Evolutionary conservation across 441 rosid species (phyloP).

Genomic region (Mallotus repandus): DNA sequence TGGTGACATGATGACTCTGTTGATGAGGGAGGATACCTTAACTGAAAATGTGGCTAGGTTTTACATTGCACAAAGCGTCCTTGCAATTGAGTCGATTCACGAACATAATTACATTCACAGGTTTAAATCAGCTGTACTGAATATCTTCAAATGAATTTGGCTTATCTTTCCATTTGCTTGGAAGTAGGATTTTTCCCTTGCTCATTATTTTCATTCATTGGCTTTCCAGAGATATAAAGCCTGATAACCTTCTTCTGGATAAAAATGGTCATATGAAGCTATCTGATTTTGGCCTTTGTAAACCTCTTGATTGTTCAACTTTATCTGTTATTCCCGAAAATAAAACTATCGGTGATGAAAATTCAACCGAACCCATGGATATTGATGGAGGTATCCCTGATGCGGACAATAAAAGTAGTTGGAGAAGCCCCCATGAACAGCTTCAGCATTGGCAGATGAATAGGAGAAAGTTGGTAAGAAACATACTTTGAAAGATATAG

Average conservation of each 20-base stretch:
- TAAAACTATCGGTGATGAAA: constrained; percentile 61
- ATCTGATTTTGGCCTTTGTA: constrained; percentile 97
- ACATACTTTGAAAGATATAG: constrained; percentile 13
- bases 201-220: constrained; percentile 32
- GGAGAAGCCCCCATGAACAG: constrained; percentile 90
- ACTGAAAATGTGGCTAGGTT: constrained; percentile 85
- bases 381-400: constrained; percentile 74
- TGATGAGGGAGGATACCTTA: constrained; percentile 92
- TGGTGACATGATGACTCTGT: constrained; percentile 96
- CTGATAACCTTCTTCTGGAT: constrained; percentile 93
- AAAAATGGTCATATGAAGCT: constrained; percentile 97
- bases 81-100: constrained; percentile 96
- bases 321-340: constrained; percentile 81
- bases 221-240: constrained; percentile 83
- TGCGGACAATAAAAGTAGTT: constrained; percentile 67
- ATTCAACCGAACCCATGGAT: constrained; percentile 74
- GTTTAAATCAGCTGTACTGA: constrained; percentile 36
- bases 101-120: constrained; percentile 92
- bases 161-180: constrained; percentile 7
- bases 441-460: constrained; percentile 99
- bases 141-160: constrained; percentile 16
- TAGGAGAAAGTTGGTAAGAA: constrained; percentile 81
- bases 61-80: constrained; percentile 92
- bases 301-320: constrained; percentile 86
- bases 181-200: constrained; percentile 10